These are phyloP conservation scores for Colletotrichum liaoningense DNA, from an alignment of 2,329 filamentous ascomycete genomes.

Conservation along the genomic window DNA sequence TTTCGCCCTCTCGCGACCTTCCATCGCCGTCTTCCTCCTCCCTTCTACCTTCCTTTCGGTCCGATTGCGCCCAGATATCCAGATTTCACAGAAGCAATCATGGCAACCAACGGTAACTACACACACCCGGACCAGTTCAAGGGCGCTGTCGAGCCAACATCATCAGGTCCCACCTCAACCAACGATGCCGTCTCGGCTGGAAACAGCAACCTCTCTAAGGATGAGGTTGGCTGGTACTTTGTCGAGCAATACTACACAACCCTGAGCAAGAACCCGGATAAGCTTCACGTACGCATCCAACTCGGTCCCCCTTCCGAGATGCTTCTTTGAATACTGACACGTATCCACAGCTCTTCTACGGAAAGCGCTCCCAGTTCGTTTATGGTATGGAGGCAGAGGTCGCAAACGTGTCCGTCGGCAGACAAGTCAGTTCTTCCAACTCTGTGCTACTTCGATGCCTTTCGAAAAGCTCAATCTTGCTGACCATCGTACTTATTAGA, in stretches of 20 bases:
- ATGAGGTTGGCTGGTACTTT: slow-evolving; percentile 99
- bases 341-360: slow-evolving; percentile 82
- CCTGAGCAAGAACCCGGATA: slow-evolving; percentile 92
- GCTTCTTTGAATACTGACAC: background rate
- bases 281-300: slow-evolving; percentile 76
- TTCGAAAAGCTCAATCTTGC: slow-evolving; percentile 15
- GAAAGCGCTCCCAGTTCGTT: slow-evolving; percentile 95
- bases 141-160: slow-evolving; percentile 50
- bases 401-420: slow-evolving; percentile 86
- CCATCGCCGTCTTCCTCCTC: background rate
- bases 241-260: slow-evolving; percentile 99
- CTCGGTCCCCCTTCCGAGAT: background rate
- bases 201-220: slow-evolving; percentile 74
- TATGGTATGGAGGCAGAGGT: slow-evolving; percentile 92
- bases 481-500: slow-evolving; percentile 58
- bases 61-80: slow-evolving; percentile 26
- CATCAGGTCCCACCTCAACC: slow-evolving; percentile 48
- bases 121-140: slow-evolving; percentile 58
- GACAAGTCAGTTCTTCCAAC: slow-evolving; percentile 72
- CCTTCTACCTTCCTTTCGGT: slow-evolving; percentile 15
- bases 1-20: slow-evolving; percentile 10
- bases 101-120: slow-evolving; percentile 70
- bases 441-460: slow-evolving; percentile 2
- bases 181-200: slow-evolving; percentile 46
- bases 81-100: slow-evolving; percentile 45